Percentiles rank a stretch among this genome's conserved stretches.
These are phyloP conservation scores for Suhomyces taliae DNA, from an alignment of 1,139 yeast species.

Conservation along the genomic window DNA sequence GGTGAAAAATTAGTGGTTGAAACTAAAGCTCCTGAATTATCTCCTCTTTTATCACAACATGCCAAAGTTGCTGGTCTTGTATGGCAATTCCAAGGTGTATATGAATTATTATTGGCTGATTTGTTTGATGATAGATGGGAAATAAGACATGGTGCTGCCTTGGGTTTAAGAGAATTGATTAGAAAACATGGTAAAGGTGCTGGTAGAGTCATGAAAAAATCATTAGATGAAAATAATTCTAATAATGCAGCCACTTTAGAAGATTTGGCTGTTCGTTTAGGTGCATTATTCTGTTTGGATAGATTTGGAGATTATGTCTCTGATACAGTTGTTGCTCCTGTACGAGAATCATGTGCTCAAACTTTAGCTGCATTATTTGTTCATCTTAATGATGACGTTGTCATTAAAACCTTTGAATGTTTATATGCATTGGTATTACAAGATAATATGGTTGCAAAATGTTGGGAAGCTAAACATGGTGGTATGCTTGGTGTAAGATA, in stretches of 20 bases:
- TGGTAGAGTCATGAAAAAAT: conserved; percentile 72
- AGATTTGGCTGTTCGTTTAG: conserved; percentile 81
- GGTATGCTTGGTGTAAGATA: conserved; percentile 94
- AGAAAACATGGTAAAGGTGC: conserved; percentile 85
- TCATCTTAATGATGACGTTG: conserved; percentile 59
- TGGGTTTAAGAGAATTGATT: conserved; percentile 86
- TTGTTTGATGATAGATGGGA: conserved; percentile 91
- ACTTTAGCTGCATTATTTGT: conserved; percentile 83
- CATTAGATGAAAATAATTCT: conserved; percentile 58
- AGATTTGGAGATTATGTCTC: conserved; percentile 97
- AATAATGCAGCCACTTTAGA: conserved; percentile 75
- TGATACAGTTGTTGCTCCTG: conserved; percentile 98
- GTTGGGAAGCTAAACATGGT: conserved; percentile 99
- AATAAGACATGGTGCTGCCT: conserved; percentile 91
- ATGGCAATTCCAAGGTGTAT: conserved; percentile 98
- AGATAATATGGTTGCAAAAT: conserved; percentile 44
- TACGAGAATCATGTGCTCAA: conserved; percentile 95
- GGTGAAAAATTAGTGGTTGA: conserved; percentile 84
- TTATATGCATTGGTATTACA: conserved; percentile 74
- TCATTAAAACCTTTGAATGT: conserved; percentile 61
- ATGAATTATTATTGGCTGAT: conserved; percentile 76
- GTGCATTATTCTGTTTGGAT: conserved; percentile 89
- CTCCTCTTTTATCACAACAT: conserved; percentile 74
- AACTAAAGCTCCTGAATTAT: conserved; percentile 64
- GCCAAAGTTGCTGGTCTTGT: conserved; percentile 74